phyloP scores from a whole-genome alignment of 2,329 filamentous ascomycete genomes.

The Hypoxylon sp. region DNA sequence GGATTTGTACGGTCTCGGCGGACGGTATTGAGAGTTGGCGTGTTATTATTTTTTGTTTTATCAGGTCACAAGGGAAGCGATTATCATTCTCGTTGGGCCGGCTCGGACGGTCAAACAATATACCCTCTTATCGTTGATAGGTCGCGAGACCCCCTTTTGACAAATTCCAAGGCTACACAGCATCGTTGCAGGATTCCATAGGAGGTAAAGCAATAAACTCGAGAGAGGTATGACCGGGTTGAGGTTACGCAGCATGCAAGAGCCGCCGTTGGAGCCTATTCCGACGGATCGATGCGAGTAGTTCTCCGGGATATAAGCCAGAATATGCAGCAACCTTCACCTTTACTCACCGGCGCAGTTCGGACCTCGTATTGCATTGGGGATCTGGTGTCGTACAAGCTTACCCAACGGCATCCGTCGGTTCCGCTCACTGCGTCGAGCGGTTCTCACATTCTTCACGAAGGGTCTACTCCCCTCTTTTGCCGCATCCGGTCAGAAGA shows the following conservation, averaged over 20 bases:
- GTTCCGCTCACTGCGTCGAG: background rate
- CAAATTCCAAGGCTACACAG: slow-evolving; percentile 27
- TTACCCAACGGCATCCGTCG: background rate
- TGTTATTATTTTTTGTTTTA: slow-evolving; percentile 28
- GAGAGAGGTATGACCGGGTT: slow-evolving; percentile 37
- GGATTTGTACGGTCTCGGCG: slow-evolving; percentile 35
- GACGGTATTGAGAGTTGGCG: slow-evolving; percentile 29
- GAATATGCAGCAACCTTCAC: slow-evolving; percentile 23
- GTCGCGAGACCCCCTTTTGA: slow-evolving; percentile 18
- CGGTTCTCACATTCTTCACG: background rate
- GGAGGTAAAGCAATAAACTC: slow-evolving; percentile 18
- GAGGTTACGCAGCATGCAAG: slow-evolving; percentile 43
- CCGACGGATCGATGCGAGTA: slow-evolving; percentile 35
- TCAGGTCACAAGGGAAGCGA: slow-evolving; percentile 38
- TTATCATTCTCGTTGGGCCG: slow-evolving; percentile 36
- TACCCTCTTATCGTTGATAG: slow-evolving; percentile 43
- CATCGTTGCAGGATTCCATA: slow-evolving; percentile 29
- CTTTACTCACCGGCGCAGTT: slow-evolving; percentile 34
- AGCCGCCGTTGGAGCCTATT: slow-evolving; percentile 39
- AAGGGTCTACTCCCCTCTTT: background rate
- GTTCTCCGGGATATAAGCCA: slow-evolving; percentile 27
- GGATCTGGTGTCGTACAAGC: background rate
- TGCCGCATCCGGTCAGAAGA: slow-evolving; percentile 1
- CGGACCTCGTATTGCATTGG: slow-evolving; percentile 30
- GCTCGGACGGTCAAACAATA: slow-evolving; percentile 39